Conservation (phyloP, 345 rosid species). For the Lumnitzera racemosa region DNA sequence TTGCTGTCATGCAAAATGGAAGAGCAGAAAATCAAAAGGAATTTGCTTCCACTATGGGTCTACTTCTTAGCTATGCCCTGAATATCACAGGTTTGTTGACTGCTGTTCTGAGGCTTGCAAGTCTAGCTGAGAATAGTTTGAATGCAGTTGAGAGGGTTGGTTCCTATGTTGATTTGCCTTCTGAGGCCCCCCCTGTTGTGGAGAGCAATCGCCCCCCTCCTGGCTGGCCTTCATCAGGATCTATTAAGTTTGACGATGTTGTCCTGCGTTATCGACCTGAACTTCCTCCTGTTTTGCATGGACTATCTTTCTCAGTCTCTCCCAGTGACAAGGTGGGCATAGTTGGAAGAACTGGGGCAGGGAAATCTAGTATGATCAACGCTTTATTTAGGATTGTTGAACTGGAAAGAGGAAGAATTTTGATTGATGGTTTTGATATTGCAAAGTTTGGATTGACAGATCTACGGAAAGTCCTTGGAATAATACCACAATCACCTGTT, state of each 20-base stretch:
- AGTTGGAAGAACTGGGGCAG: conserved; percentile 99
- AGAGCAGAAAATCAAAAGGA: conserved; percentile 79
- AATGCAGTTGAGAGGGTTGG: conserved; percentile 96
- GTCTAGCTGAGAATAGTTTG: conserved; percentile 94
- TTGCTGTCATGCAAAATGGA: conserved; percentile 96
- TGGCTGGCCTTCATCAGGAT: conserved; percentile 98
- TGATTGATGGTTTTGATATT: conserved; percentile 74
- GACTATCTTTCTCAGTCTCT: conserved; percentile 62
- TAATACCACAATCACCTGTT: conserved; percentile 97
- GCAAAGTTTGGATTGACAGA: conserved; percentile 82
- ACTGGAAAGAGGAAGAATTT: conserved; percentile 85
- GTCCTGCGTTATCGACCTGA: conserved; percentile 91
- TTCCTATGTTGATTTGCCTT: conserved; percentile 72
- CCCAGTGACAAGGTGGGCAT: conserved; percentile 95
- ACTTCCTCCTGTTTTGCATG: conserved; percentile 93
- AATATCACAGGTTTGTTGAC: conserved; percentile 82
- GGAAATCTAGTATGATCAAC: conserved; percentile 96
- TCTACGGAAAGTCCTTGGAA: conserved; percentile 91
- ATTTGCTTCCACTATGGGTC: conserved; percentile 96
- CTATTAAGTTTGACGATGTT: conserved; percentile 82
- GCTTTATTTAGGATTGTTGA: conserved; percentile 93
- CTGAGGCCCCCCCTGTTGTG: conserved; percentile 77
- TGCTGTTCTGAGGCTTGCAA: conserved; percentile 86
- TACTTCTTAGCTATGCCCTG: conserved; percentile 93
- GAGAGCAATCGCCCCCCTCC: conserved; percentile 95